Evolutionary conservation across 2,329 filamentous ascomycete genomes (phyloP), one percentile per base, ranked within the genome.

Genomic region (Dactylellina sp.): DNA sequence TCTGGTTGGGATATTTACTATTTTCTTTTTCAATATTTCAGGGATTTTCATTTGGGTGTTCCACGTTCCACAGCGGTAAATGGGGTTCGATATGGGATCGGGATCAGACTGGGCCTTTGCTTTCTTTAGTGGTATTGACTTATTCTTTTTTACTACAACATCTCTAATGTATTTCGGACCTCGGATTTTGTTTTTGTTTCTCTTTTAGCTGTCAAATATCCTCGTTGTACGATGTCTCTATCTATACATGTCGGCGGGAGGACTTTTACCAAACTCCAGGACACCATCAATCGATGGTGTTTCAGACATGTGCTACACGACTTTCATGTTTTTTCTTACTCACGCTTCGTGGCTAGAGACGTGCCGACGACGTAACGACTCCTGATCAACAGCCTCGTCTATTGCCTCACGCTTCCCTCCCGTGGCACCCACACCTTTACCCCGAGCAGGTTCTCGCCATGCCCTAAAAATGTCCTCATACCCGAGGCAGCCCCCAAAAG

Each of bases 51-150:
- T 66, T 65, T 56, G 52, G 66, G 59, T 62, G 60, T 72, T 72
- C 60, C 55, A 74, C 70, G 70, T 74, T 74, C 60, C 70, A 74
- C 70, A 66, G 53, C 55, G 70, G 61, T 50, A 74, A 65, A 66
- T 42, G 61, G 70, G 47, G 11, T 62, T 42, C 44, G 24, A 50
- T 61, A 60, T 57, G 61, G 70, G 55, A 66, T 62, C 40, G 47
- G 53, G 70, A 66, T 74, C 70, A 74, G 55, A 74, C 40, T 74
- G 70, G 55, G 70, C 50, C 62, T 39, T 66, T 66, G n/a, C 64
- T 65, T 57, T 59, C 16, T 20, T 53, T 55, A 57, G 70, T 70
- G 71, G 46, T 50, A 75, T 75, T 65, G 47, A 59, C 62, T 75
- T 61, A 50, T 61, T 60, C 46, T 57, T 60, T 55, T 71, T 53